Percentiles rank a stretch among this genome's conserved stretches.
These are phyloP conservation scores for Sphaerostilbella broomeana DNA, from an alignment of 2,329 filamentous ascomycete genomes.

Conservation along the genomic window DNA sequence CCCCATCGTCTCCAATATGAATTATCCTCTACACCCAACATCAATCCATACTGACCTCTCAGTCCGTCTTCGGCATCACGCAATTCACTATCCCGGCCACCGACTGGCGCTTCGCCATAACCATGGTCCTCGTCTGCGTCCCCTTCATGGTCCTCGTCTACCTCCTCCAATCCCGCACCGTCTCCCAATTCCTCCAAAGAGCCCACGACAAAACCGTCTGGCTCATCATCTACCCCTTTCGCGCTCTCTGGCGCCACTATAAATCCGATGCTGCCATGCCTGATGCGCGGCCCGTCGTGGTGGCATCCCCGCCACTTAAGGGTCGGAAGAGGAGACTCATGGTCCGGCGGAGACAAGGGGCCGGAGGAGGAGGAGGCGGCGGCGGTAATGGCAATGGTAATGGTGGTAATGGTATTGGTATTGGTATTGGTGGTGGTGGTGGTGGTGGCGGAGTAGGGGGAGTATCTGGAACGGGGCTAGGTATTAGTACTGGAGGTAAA, in stretches of 20 bases:
- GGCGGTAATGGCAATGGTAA: neutral
- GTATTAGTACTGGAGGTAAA: no score
- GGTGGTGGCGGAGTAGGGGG: no score
- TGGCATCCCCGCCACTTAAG: slow-evolving; percentile 1
- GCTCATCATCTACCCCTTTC: neutral
- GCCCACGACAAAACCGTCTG: neutral
- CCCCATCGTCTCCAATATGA: neutral
- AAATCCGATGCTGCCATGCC: neutral
- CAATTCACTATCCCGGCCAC: slow-evolving; percentile 35
- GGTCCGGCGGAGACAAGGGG: slow-evolving; percentile 6
- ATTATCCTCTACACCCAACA: neutral
- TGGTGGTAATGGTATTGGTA: no score
- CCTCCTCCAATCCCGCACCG: slow-evolving; percentile 37
- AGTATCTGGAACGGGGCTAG: no score
- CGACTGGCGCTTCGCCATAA: slow-evolving; percentile 43
- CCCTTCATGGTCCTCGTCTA: slow-evolving; percentile 44
- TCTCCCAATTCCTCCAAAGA: slow-evolving; percentile 24
- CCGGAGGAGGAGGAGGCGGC: slow-evolving; percentile 1
- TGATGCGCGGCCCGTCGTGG: slow-evolving; percentile 1
- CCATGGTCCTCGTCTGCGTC: slow-evolving; percentile 58
- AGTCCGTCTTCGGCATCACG: slow-evolving; percentile 50
- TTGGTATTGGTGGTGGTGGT: no score
- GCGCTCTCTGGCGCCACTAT: neutral
- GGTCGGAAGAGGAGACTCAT: slow-evolving; percentile 17
- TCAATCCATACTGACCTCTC: neutral